Base-by-base conservation (phyloP, 352 stramenopile species). In the Phytophthora litchii region DNA sequence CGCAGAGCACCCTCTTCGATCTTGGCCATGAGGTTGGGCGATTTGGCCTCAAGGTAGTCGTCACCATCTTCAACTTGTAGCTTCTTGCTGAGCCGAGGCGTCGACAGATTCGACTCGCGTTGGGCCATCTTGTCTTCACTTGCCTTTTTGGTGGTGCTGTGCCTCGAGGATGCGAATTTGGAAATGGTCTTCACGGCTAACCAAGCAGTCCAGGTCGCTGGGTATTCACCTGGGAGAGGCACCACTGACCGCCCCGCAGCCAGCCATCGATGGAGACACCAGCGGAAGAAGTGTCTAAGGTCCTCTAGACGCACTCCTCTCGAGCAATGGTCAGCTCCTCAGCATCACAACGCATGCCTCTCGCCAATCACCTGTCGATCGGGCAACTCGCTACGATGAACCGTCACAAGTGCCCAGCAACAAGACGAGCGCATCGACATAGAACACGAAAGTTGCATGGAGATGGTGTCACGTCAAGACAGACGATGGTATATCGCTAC, bases 1-100 rank as follows among this genome's bases (percentile, higher is more conserved):
- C 75, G 72, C 11, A 87, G 44, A 3, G 75, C 76, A 9, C 78
- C 78, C n/a, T 67, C 61, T 35, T 77, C 65, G 8, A 80, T 54
- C 17, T 64, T 64, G 23, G 23, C 51, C 38, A 64, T 60, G 13
- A 23, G 63, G n/a, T 72, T 63, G 63, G 57, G 63, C 35, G 63
- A 72, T 40, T 72, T 72, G 45, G 46, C 8, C 46, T 72, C 63
- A 29, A 64, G 34, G 34, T 72, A 72, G 58, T 64, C 55, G 27
- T 1, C 11, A 9, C 37, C 51, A 34, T 52, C 63, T 12, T 60
- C 57, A 13, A 57, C 31, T 17, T 57, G 54, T 21, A 68, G 29
- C 19, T 56, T 68, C 20, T 64, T 71, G 40, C 34, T 51, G 27
- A 67, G 31, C 16, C 63, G 63, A 52, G 57, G 63, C 6, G 63